Evolutionary conservation across 257 asterid species (phyloP), one percentile per base, ranked within the genome.

Genomic region (Euphrasia confusa): DNA sequence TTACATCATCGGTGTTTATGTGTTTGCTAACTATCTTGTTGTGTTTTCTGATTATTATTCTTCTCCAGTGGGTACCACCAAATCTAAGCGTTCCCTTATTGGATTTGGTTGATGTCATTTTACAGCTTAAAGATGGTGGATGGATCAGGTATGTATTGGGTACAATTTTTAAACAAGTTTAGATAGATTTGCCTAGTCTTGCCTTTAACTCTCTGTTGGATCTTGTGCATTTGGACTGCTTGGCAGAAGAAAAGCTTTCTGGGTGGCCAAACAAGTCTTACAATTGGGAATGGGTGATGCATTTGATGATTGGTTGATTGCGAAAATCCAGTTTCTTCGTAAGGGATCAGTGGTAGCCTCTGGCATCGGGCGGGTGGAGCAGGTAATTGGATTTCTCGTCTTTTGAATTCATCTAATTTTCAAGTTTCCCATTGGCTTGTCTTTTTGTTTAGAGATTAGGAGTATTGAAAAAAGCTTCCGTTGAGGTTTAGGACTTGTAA

Each of bases 211-310:
- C 60, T 60, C 21, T 74, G 42, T 48, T 63, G 54, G 11, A 50
- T 39, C 62, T 56, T 66, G 67, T 48, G 17, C 58, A 73, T 66
- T 71, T 62, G 69, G 68, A 57, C 64, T 64, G 58, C 68, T 63
- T 69, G 63, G 49, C 81, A 93, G 97, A 90, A 87, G 97, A 75
- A 82, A 89, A 75, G 97, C 97, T 65, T 86, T 93, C 64, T 93
- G 99, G 99, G 94, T 87, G 60, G 99, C 96, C 54, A 93, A 93
- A 72, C 99, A 89, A 82, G 90, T 89, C 71, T 73, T 93, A 63
- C 99, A 89, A 62, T 76, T 93, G 82, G 99, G 99, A 69, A 93
- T 93, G 99, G 97, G 99, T 45, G 99, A 93, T 79, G 99, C 99
- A 61, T 81, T 93, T 65, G 97, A 93, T 79, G 99, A 93, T 80